Conservation (phyloP, 163 green algal species). For the Coccomyxa subellipsoidea region DNA sequence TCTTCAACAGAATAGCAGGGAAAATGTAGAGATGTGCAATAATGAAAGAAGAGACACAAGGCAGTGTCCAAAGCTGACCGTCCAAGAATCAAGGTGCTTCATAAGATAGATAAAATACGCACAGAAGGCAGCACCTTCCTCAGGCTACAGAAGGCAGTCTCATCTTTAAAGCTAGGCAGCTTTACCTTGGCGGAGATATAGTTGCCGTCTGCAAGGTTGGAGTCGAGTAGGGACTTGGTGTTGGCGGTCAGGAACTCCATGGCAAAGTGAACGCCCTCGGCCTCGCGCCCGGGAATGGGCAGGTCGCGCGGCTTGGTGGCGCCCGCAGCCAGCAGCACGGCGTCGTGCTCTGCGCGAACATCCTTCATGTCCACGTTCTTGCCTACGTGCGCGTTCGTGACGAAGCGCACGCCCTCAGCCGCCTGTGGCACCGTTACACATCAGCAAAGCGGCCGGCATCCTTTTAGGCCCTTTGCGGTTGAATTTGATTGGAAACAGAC, state of each 20-base stretch:
- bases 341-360: constrained; percentile 60
- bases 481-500: too few relatives aligned
- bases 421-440: constrained; percentile 18
- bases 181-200: constrained; percentile 77
- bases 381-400: constrained; percentile 82
- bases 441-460: neutral
- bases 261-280: constrained; percentile 87
- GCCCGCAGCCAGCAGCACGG: constrained; percentile 83
- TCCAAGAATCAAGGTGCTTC: too few relatives aligned
- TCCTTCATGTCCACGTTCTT: constrained; percentile 59
- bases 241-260: constrained; percentile 96
- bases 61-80: too few relatives aligned
- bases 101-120: too few relatives aligned
- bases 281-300: constrained; percentile 66
- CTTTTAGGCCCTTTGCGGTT: too few relatives aligned
- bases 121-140: too few relatives aligned
- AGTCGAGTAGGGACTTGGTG: constrained; percentile 88
- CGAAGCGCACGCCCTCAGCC: constrained; percentile 83
- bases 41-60: neutral
- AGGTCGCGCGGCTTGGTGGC: constrained; percentile 87
- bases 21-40: too few relatives aligned
- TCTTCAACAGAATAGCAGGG: neutral
- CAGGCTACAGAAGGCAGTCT: neutral
- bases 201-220: constrained; percentile 66
- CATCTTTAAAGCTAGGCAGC: neutral